These are phyloP conservation scores for Pharnaceum exiguum DNA, from an alignment of 148 eudicot species.

Conservation along the genomic window DNA sequence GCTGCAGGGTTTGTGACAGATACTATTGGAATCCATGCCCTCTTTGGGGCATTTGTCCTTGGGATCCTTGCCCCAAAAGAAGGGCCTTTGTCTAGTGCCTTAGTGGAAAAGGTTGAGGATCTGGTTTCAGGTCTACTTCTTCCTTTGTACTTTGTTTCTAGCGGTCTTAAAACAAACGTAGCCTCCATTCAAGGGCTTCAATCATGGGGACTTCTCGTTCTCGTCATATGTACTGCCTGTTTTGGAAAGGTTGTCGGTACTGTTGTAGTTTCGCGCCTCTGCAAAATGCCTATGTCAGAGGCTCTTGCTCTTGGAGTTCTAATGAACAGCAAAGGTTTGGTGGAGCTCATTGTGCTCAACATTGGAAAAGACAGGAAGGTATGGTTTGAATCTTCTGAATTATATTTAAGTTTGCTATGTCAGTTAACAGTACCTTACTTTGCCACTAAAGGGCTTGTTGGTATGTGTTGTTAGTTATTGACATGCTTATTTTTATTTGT, in stretches of 20 bases:
- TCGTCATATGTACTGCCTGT: conserved; percentile 71
- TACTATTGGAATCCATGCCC: conserved; percentile 77
- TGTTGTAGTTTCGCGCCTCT: conserved; percentile 39
- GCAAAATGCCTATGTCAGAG: conserved; percentile 55
- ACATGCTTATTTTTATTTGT: background rate
- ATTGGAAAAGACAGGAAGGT: conserved; percentile 85
- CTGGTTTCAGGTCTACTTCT: conserved; percentile 78
- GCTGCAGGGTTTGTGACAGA: conserved; percentile 81
- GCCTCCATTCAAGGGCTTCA: conserved; percentile 69
- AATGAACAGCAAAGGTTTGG: conserved; percentile 82
- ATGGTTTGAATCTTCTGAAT: background rate
- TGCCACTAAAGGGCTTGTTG: background rate
- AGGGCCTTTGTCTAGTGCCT: conserved; percentile 67
- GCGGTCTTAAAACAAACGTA: conserved; percentile 74
- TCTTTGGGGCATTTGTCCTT: conserved; percentile 77
- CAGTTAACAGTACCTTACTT: background rate
- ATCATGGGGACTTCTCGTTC: conserved; percentile 75
- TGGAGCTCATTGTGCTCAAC: conserved; percentile 78
- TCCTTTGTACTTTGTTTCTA: conserved; percentile 78
- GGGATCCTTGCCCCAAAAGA: conserved; percentile 77
- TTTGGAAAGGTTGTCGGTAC: conserved; percentile 77
- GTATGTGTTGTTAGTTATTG: background rate
- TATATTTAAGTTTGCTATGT: too few species aligned
- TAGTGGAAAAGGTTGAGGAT: conserved; percentile 85
- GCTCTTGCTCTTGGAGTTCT: conserved; percentile 60